Base-by-base conservation (phyloP, 2,329 filamentous ascomycete genomes). In the Phialophora macrospora region DNA sequence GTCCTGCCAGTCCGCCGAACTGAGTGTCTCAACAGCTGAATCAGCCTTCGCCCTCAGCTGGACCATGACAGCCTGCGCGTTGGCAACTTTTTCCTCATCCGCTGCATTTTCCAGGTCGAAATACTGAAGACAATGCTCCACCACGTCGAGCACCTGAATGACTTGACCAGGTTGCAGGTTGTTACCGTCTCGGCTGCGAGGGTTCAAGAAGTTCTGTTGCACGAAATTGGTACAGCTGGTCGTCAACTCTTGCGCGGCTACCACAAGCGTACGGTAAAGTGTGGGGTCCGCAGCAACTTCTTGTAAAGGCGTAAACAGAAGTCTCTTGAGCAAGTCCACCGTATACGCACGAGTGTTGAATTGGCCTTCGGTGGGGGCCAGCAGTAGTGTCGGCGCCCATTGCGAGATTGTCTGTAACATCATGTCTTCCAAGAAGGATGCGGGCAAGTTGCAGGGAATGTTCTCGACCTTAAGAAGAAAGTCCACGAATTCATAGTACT, bases 361-460 rank as follows among this genome's bases (percentile, higher is more conserved):
- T n/a, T 70, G 70, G 3, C 71, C 68, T 32, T 73, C 74, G 51
- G 85, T 83, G 7, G 77, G 79, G 67, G 83, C 82, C n/a, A 83
- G 79, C 24, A 87, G 79, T 14, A 87, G 74, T 0, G 79, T 77
- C 8, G 84, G 84, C 3, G 78, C 82, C 82, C 84, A 86, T 48
- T 79, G 75, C 1, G 77, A 76, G 14, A 83, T 74, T n/a, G 75
- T 76, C 17, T 80, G 74, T 34, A 82, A 72, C 22, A 81, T 74
- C 17, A 68, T 63, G 9, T 76, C 72, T 28, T 73, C 70, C 57
- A 78, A 70, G 2, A 70, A 72, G n/a, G 79, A 71, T 12, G 73
- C 72, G 4, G 77, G 73, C 14, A 49, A 46, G 44, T 46, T 44
- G 32, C 64, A 32, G 48, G 34, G 44, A 22, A 12, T 34, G 61